A percentile compares a stretch with the other conserved stretches of the same genome.
phyloP scores from a whole-genome alignment of 352 stramenopile genomes.

The Phytophthora vignae region DNA sequence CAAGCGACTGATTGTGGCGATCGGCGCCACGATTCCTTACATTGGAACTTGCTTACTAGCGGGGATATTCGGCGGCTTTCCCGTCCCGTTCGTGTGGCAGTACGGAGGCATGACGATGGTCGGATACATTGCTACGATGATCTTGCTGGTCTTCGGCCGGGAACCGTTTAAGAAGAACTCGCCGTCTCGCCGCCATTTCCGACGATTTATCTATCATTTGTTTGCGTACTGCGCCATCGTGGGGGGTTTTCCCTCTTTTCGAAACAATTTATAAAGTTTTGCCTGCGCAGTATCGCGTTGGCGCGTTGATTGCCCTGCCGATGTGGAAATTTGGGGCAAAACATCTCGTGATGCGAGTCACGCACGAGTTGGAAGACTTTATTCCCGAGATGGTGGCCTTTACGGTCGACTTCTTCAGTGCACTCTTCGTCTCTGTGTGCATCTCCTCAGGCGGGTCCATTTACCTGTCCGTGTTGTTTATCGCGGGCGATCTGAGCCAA shows the following conservation, averaged over 20 bases:
- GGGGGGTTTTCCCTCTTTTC: background rate
- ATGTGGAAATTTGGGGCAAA: constrained; percentile 2
- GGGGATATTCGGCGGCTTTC: background rate
- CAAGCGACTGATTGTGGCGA: background rate
- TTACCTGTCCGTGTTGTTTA: constrained; percentile 11
- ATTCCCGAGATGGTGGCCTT: constrained; percentile 22
- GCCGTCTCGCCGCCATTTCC: background rate
- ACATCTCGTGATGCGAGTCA: background rate
- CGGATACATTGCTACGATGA: background rate
- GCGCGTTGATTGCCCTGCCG: background rate
- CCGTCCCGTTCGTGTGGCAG: background rate
- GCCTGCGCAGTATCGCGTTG: background rate
- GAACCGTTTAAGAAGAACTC: background rate
- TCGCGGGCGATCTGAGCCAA: constrained; percentile 9
- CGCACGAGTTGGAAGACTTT: background rate
- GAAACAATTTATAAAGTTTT: background rate
- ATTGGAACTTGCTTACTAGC: background rate
- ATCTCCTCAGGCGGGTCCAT: constrained; percentile 16
- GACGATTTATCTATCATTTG: constrained; percentile 1
- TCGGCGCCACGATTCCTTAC: background rate
- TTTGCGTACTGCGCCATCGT: background rate
- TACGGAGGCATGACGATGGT: background rate
- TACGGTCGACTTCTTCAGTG: constrained; percentile 30
- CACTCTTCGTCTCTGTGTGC: constrained; percentile 25
- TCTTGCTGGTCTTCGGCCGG: background rate